Conservation (phyloP, 805 yeast species). For the Myxozyma mucilagina region DNA sequence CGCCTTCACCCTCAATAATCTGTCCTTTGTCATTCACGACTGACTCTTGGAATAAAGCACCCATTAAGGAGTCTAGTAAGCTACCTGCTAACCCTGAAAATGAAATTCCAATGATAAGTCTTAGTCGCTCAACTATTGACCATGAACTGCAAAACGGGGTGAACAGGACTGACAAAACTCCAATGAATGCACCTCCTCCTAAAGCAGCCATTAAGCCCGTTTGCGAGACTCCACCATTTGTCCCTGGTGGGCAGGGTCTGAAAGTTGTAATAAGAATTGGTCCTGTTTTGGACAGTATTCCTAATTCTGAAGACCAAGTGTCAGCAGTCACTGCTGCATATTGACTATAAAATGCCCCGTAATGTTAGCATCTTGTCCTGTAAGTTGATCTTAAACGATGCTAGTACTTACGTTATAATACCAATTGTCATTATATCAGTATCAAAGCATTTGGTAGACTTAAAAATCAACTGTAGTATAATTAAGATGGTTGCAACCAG, state of each 20-base stretch:
- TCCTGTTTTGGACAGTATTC: slow-evolving; percentile 43
- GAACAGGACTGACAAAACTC: slow-evolving; percentile 37
- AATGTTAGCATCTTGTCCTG: neutral
- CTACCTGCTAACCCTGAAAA: slow-evolving; percentile 44
- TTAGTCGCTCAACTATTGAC: slow-evolving; percentile 21
- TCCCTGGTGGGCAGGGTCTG: slow-evolving; percentile 48
- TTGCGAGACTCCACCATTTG: slow-evolving; percentile 49
- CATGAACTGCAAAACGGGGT: slow-evolving; percentile 31
- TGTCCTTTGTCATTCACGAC: slow-evolving; percentile 42
- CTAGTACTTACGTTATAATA: slow-evolving; percentile 33
- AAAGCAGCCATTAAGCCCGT: slow-evolving; percentile 44
- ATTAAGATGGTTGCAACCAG: slow-evolving; percentile 43
- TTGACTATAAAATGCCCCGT: slow-evolving; percentile 34
- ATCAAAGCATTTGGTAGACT: slow-evolving; percentile 6
- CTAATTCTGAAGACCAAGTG: slow-evolving; percentile 52
- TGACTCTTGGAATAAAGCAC: slow-evolving; percentile 46
- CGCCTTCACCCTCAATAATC: slow-evolving; percentile 42
- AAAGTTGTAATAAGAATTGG: slow-evolving; percentile 48
- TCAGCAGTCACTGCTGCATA: slow-evolving; percentile 50
- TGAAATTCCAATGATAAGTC: slow-evolving; percentile 38
- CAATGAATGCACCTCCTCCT: slow-evolving; percentile 43
- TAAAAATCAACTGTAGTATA: slow-evolving; percentile 31
- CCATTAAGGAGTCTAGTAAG: slow-evolving; percentile 46
- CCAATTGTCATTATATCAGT: slow-evolving; percentile 35
- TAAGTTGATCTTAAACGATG: no score